Conservation (phyloP, 208 protist species). For the Lotmaria passim region DNA sequence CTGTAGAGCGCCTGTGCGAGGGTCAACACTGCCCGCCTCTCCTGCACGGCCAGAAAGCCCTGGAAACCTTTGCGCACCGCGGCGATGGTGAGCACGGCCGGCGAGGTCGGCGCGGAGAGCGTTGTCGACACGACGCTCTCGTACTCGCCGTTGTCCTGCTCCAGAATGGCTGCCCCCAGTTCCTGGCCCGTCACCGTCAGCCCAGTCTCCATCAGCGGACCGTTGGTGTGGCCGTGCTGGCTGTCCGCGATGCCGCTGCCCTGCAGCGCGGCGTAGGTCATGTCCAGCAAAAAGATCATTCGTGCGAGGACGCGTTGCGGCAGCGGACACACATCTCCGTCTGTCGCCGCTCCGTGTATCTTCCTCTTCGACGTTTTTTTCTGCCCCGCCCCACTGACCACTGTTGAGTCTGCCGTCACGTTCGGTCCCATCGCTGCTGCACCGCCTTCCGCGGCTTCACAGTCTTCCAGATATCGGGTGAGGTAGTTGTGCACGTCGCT, state of each 20-base stretch:
- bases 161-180: slow-evolving; percentile 16
- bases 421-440: background rate
- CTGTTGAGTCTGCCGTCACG: too few relatives aligned
- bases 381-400: too few relatives aligned
- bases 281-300: slow-evolving; percentile 44
- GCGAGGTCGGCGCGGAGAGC: slow-evolving; percentile 27
- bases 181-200: slow-evolving; percentile 28
- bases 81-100: slow-evolving; percentile 32
- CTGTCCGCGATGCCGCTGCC: background rate
- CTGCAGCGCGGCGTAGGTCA: slow-evolving; percentile 42
- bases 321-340: slow-evolving; percentile 26
- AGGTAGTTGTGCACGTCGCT: slow-evolving; percentile 31
- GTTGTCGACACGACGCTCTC: slow-evolving; percentile 28
- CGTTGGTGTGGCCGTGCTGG: slow-evolving; percentile 1
- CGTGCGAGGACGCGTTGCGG: slow-evolving; percentile 33
- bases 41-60: slow-evolving; percentile 53
- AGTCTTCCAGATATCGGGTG: slow-evolving; percentile 9
- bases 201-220: slow-evolving; percentile 32
- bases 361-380: slow-evolving; percentile 2
- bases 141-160: slow-evolving; percentile 33
- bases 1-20: slow-evolving; percentile 61
- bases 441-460: slow-evolving; percentile 6
- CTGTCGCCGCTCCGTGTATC: background rate
- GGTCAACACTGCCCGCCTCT: slow-evolving; percentile 52
- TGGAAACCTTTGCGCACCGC: slow-evolving; percentile 60